A percentile compares a stretch with the other conserved stretches of the same genome.
Conservation (phyloP, 2,329 filamentous ascomycete species). For the Aspergillus neoniger region DNA sequence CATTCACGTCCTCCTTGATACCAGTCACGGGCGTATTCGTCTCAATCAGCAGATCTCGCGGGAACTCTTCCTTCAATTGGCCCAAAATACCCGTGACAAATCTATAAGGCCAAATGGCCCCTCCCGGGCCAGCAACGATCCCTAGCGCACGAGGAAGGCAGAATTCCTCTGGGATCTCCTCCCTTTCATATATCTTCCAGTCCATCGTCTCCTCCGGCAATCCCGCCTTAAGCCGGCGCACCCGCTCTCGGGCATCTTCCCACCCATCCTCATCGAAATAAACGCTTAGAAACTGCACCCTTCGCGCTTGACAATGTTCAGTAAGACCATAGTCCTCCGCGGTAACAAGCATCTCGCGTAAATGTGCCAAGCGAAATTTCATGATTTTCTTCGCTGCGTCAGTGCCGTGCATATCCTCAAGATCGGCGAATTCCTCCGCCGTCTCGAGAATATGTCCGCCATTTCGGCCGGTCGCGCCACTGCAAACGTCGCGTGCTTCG, state of each 20-base stretch:
- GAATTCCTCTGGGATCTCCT: conserved; percentile 25
- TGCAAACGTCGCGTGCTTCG: conserved; percentile 35
- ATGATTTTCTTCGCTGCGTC: conserved; percentile 25
- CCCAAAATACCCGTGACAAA: conserved; percentile 31
- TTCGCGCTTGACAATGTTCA: conserved; percentile 26
- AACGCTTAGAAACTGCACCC: conserved; percentile 31
- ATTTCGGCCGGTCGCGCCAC: conserved; percentile 38
- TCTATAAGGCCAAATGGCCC: conserved; percentile 36
- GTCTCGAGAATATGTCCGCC: conserved; percentile 36
- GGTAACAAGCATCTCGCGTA: conserved; percentile 24
- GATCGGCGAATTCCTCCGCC: conserved; percentile 26
- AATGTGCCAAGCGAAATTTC: conserved; percentile 28
- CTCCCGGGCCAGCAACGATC: conserved; percentile 30
- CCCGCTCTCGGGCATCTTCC: conserved; percentile 21
- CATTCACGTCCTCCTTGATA: not conserved
- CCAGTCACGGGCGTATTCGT: conserved; percentile 24
- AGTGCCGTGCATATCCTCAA: conserved; percentile 19
- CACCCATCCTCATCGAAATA: conserved; percentile 31
- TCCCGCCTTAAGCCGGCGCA: conserved; percentile 27
- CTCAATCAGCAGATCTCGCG: conserved; percentile 36
- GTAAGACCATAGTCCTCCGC: conserved; percentile 25
- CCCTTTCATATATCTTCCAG: conserved; percentile 28
- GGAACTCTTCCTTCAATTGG: conserved; percentile 27
- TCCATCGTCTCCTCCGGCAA: conserved; percentile 31
- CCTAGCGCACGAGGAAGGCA: conserved; percentile 22